Base-by-base conservation (phyloP, 2,329 filamentous ascomycete genomes). In the Fusarium dlaminii region DNA sequence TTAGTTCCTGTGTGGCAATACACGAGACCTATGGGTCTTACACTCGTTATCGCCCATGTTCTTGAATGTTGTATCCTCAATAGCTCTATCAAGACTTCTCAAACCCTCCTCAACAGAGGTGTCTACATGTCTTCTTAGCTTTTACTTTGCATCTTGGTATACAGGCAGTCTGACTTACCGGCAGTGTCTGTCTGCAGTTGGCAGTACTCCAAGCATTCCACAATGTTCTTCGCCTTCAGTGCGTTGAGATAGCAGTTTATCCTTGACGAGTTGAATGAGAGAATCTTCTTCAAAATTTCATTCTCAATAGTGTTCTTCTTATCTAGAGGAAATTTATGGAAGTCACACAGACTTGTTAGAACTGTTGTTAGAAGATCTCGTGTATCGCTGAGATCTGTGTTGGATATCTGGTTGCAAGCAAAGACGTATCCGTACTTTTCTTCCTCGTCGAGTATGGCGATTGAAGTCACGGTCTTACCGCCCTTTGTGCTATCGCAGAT, bases 381-480 rank as follows among this genome's bases (percentile, higher is more conserved):
- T 0, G 73, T 72, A 2, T 30, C 51, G 0, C 14, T 3, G 1
- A 79, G 56, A 6, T 52, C 55, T 1, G 30, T 5, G 0, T 7
- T 6, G 11, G 36, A 67, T 12, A 75, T 59, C 29, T 76, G 66
- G 43, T 83, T 83, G 5, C 78, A 82, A 1, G 74, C 80, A 63
- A 83, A 75, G 11, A 77, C 61, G 36, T 82, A 83, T 3, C 73
- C 62, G n/a, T 81, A 66, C 14, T 58, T 65, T 1, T 81, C 75
- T 5, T 75, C 75, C 8, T 72, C 67, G 12, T 81, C 72, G 2
- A 82, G 64, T 1, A 83, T 72, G 0, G 75, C 67, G n/a, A 82
- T 46, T 1, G 81, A 75, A 1, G 82, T 79, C 8, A 83, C 79
- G 0, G 80, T 82, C 3, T 32, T 63, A 5, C 81, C 82, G 3